Evolutionary conservation across 805 yeast species (phyloP).

Genomic region (Kodamaea sagamina): DNA sequence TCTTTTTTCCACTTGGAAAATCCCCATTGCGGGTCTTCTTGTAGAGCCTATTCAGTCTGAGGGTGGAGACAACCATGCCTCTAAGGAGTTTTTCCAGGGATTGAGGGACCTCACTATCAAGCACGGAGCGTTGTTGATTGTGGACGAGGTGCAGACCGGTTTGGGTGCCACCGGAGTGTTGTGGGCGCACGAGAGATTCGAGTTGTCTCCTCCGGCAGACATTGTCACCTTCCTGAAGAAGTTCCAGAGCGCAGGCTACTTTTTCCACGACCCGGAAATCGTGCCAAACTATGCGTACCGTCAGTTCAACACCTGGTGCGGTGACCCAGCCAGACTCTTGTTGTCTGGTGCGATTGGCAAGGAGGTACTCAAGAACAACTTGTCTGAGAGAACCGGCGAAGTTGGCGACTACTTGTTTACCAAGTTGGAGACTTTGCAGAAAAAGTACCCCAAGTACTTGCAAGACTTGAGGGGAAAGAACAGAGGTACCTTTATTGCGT

Average conservation of each 20-base stretch:
- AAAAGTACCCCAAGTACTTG: conserved; percentile 54
- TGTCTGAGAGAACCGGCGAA: conserved; percentile 54
- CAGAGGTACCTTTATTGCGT: conserved; percentile 82
- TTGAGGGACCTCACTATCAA: conserved; percentile 73
- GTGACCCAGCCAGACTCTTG: conserved; percentile 81
- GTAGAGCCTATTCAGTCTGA: conserved; percentile 92
- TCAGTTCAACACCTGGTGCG: conserved; percentile 94
- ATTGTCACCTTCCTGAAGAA: conserved; percentile 85
- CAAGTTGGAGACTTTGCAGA: conserved; percentile 53
- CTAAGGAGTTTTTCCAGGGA: conserved; percentile 76
- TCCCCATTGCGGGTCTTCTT: conserved; percentile 84
- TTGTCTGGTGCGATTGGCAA: conserved; percentile 72
- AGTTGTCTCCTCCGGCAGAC: conserved; percentile 74
- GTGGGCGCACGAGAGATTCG: conserved; percentile 90
- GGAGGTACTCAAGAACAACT: conserved; percentile 62
- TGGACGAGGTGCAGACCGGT: conserved; percentile 90
- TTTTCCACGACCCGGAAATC: conserved; percentile 71
- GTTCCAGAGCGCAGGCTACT: conserved; percentile 88
- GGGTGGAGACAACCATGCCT: conserved; percentile 91
- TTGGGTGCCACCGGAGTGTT: conserved; percentile 82
- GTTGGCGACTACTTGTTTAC: conserved; percentile 69
- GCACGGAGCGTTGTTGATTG: conserved; percentile 69
- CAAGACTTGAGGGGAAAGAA: conserved; percentile 70
- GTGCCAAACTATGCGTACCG: conserved; percentile 79
- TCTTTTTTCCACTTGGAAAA: conserved; percentile 62